Evolutionary conservation across 2,329 filamentous ascomycete genomes (phyloP).

Genomic region (Ustulina deusta): DNA sequence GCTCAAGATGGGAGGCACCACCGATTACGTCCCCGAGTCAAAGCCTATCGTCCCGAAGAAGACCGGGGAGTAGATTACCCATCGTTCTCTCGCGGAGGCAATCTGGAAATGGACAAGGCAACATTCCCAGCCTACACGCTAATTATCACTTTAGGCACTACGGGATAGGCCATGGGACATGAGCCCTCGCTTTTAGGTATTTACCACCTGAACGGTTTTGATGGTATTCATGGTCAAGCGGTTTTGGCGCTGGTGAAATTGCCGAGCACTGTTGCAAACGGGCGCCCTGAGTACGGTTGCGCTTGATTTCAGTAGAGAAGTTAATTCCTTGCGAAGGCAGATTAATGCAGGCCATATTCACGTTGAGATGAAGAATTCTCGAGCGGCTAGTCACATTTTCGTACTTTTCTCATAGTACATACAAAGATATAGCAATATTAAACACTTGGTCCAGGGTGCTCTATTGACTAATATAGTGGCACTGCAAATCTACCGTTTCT

Average conservation of each 20-base stretch:
- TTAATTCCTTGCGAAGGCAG: background rate
- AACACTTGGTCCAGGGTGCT: no score
- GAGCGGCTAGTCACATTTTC: background rate
- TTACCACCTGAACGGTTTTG: background rate
- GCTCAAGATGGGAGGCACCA: conserved; percentile 60
- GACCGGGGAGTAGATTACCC: conserved; percentile 57
- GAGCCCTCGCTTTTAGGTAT: background rate
- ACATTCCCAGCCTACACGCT: background rate
- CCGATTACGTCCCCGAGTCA: conserved; percentile 62
- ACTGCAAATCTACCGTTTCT: no score
- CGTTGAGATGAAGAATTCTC: background rate
- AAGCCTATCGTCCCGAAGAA: conserved; percentile 58
- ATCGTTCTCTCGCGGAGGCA: conserved; percentile 30
- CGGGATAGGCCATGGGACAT: no score
- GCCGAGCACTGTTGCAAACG: background rate
- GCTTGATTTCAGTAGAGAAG: background rate
- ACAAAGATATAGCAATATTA: background rate
- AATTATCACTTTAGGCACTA: background rate
- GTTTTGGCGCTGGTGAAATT: background rate
- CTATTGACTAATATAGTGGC: no score
- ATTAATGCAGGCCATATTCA: background rate
- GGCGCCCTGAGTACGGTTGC: background rate
- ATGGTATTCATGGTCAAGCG: background rate
- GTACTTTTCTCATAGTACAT: background rate
- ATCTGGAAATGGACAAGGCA: conserved; percentile 30